Percentiles rank a stretch among this genome's conserved stretches.
Conservation (phyloP, 768 basidiomycete genomes). For the Rhodotorula taiwanensis region DNA sequence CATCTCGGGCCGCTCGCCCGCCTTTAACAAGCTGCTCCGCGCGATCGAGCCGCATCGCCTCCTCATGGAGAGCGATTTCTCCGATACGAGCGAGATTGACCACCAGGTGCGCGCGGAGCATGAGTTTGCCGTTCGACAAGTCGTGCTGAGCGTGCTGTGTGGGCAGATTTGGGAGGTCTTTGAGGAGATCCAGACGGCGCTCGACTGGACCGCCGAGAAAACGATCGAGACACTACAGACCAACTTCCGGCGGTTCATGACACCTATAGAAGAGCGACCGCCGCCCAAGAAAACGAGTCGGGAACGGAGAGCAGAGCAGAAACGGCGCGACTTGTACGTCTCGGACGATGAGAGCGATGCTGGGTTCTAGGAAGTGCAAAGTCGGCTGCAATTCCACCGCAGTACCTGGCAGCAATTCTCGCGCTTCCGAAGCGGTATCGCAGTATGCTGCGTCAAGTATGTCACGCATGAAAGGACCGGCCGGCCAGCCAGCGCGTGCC, state of each 20-base stretch:
- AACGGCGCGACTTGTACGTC: constrained; percentile 14
- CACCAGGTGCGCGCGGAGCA: constrained; percentile 31
- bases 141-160: neutral
- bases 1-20: constrained; percentile 67
- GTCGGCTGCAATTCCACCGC: too few relatives aligned
- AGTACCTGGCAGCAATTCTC: too few relatives aligned
- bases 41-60: constrained; percentile 61
- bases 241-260: constrained; percentile 56
- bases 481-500: neutral
- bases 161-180: constrained; percentile 62
- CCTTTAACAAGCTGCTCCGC: constrained; percentile 59
- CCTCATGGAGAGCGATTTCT: constrained; percentile 78
- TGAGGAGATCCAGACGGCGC: constrained; percentile 64
- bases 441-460: too few relatives aligned
- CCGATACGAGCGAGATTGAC: constrained; percentile 63
- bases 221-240: constrained; percentile 51
- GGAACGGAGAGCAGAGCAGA: constrained; percentile 9
- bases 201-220: constrained; percentile 49
- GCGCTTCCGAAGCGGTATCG: too few relatives aligned
- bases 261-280: constrained; percentile 2
- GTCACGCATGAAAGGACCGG: too few relatives aligned
- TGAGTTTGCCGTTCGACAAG: too few relatives aligned
- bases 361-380: too few relatives aligned
- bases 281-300: constrained; percentile 1
- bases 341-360: constrained; percentile 6